These are phyloP conservation scores for Zymoseptoria tritici DNA, from an alignment of 2,329 filamentous ascomycete species.

Conservation along the genomic window DNA sequence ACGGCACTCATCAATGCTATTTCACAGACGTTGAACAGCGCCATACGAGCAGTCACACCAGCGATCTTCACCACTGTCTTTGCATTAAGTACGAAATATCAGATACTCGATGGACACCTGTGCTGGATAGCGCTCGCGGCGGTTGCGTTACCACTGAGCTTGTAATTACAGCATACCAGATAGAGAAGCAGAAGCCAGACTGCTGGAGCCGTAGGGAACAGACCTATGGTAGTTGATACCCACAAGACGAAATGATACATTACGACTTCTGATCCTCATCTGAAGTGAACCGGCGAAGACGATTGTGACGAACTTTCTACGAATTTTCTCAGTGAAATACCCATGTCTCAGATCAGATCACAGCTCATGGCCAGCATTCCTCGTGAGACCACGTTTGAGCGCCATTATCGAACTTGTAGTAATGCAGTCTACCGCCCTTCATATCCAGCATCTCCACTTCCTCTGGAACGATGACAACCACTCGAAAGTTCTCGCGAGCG, in stretches of 20 bases:
- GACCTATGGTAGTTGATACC: background rate
- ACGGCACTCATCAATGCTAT: slow-evolving; percentile 65
- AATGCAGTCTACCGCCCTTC: slow-evolving; percentile 51
- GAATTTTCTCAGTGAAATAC: background rate
- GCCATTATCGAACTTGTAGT: slow-evolving; percentile 53
- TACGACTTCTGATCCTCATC: no score
- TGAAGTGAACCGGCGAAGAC: no score
- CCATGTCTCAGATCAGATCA: background rate
- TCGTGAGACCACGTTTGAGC: slow-evolving; percentile 55
- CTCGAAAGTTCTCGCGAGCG: slow-evolving; percentile 69
- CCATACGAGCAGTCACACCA: slow-evolving; percentile 57
- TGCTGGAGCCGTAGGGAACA: background rate
- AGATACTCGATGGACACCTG: slow-evolving; percentile 56
- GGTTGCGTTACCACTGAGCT: slow-evolving; percentile 28
- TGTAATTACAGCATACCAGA: background rate
- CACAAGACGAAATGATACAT: background rate
- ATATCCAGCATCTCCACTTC: slow-evolving; percentile 72
- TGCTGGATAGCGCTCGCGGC: slow-evolving; percentile 52
- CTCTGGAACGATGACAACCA: slow-evolving; percentile 75
- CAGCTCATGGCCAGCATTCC: slow-evolving; percentile 56
- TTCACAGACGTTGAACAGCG: slow-evolving; percentile 50
- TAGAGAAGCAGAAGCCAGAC: background rate
- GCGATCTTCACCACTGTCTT: slow-evolving; percentile 59
- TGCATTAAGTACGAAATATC: slow-evolving; percentile 55
- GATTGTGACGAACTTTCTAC: no score